Evolutionary conservation across 352 stramenopile species (phyloP), one percentile per base, ranked within the genome.

Genomic region (Pythium dissotocum): DNA sequence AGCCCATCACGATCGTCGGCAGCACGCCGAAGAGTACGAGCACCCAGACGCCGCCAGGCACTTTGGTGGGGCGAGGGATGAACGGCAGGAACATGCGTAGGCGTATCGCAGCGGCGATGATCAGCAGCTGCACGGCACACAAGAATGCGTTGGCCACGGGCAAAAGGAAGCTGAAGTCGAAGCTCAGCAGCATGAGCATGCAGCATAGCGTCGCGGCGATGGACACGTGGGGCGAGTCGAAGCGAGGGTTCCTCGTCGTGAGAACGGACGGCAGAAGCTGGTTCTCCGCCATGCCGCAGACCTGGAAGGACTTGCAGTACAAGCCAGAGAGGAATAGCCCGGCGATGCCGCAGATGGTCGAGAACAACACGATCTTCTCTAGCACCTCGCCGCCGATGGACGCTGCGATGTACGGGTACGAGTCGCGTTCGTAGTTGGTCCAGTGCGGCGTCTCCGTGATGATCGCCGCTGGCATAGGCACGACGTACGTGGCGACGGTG

Each of bases 71-170:
- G 2, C 89, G 82, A 33, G 79, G 66, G 65, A 96, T 85, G 71
- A 91, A 88, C 9, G 83, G 82, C 55, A 88, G 62, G 51, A 76
- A 82, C 6, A 86, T 63, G 4, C 96, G 87, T 8, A 99, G 77
- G 33, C 94, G 87, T 55, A 98, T 79, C 75, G 96, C 90, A 0
- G 95, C 85, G 13, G 73, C 77, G 67, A 98, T 97, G 62, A 98
- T 94, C 35, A 98, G 69, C 4, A 98, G 46, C 48, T 98, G 75
- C 14, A 88, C 73, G 21, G 88, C 76, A 14, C 85, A 82, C 48
- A 96, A 97, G 63, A 96, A 94, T 8, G 95, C 88, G 73, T 98
- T 98, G 18, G 97, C 82, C 71, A 98, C 83, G 16, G 87, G 77
- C 6, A 98, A 59, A 51, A 96, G 77, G 48, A 80, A 76, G 30